phyloP scores from a whole-genome alignment of 2,329 filamentous ascomycete genomes.

The Rugonectria rugulosa region DNA sequence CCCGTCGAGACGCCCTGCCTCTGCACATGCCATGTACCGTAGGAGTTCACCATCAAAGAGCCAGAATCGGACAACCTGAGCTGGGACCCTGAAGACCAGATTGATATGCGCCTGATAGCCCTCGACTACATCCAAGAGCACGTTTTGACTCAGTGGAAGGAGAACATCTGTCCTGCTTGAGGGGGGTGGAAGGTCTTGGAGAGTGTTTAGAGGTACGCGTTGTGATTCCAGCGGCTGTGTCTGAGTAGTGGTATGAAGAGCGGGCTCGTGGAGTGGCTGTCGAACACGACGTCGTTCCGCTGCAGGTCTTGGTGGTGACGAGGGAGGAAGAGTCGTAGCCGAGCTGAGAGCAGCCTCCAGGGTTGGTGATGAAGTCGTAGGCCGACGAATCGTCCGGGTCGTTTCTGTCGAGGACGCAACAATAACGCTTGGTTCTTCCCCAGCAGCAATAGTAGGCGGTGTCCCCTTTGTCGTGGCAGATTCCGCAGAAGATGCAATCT shows the following conservation, averaged over 20 bases:
- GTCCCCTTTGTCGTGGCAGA: slow-evolving; percentile 11
- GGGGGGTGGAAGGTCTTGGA: slow-evolving; percentile 57
- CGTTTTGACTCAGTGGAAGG: slow-evolving; percentile 56
- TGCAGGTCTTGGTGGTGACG: slow-evolving; percentile 6
- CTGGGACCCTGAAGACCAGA: slow-evolving; percentile 62
- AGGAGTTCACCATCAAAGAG: slow-evolving; percentile 63
- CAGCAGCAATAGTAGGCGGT: slow-evolving; percentile 8
- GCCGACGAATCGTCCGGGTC: slow-evolving; percentile 16
- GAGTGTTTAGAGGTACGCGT: slow-evolving; percentile 57
- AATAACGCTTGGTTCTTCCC: slow-evolving; percentile 1
- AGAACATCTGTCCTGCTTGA: slow-evolving; percentile 62
- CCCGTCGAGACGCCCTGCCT: slow-evolving; percentile 46
- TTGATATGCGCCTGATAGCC: slow-evolving; percentile 63
- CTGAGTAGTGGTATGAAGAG: slow-evolving; percentile 29
- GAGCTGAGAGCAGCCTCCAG: slow-evolving; percentile 18
- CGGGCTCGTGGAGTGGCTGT: slow-evolving; percentile 38
- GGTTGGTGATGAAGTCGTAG: slow-evolving; percentile 19
- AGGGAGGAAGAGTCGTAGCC: slow-evolving; percentile 26
- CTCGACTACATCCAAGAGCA: slow-evolving; percentile 57
- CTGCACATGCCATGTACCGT: slow-evolving; percentile 66
- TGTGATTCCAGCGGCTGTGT: slow-evolving; percentile 52
- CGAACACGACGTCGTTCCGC: slow-evolving; percentile 29
- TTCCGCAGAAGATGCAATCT: slow-evolving; percentile 40
- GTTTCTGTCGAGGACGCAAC: slow-evolving; percentile 25
- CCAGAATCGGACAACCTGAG: slow-evolving; percentile 67